A percentile compares a stretch with the other conserved stretches of the same genome.
Conservation (phyloP, 2,329 filamentous ascomycete species). For the Aspergillus proliferans region DNA sequence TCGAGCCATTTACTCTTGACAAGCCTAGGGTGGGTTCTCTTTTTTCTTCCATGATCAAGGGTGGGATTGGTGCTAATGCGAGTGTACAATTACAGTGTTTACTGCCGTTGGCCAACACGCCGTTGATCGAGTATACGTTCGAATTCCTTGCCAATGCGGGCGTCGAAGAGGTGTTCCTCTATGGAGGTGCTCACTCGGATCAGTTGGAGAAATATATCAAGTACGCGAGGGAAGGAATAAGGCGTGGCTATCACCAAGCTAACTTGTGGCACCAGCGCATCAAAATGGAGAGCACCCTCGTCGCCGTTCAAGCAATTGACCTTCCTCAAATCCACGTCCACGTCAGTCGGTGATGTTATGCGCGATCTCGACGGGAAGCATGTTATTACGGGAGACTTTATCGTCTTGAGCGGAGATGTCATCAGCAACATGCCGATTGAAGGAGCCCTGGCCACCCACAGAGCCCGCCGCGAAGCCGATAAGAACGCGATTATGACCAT, state of each 20-base stretch:
- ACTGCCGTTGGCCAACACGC: constrained; percentile 84
- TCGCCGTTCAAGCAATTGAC: constrained; percentile 76
- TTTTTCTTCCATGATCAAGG: not conserved
- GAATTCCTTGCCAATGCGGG: constrained; percentile 93
- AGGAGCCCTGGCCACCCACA: constrained; percentile 68
- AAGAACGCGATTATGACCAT: constrained; percentile 98
- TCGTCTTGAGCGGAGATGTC: constrained; percentile 87
- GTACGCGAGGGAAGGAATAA: constrained; percentile 24
- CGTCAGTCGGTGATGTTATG: constrained; percentile 88
- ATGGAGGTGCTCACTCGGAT: constrained; percentile 80
- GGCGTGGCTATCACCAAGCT: not conserved
- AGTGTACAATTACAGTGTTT: constrained; percentile 61
- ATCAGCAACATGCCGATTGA: constrained; percentile 87
- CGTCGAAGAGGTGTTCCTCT: constrained; percentile 89
- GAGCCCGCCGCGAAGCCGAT: constrained; percentile 71
- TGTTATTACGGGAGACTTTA: constrained; percentile 81
- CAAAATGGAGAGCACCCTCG: constrained; percentile 66
- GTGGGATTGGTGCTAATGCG: not conserved
- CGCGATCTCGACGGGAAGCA: constrained; percentile 84
- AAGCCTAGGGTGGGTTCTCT: constrained; percentile 68
- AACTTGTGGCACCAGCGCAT: constrained; percentile 44
- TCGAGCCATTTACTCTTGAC: constrained; percentile 81
- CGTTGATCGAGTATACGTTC: constrained; percentile 94
- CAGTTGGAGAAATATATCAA: constrained; percentile 82
- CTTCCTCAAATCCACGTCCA: constrained; percentile 79